Evolutionary conservation across 805 yeast species (phyloP), one percentile per base, ranked within the genome.

Genomic region (Ogataea saltuana): DNA sequence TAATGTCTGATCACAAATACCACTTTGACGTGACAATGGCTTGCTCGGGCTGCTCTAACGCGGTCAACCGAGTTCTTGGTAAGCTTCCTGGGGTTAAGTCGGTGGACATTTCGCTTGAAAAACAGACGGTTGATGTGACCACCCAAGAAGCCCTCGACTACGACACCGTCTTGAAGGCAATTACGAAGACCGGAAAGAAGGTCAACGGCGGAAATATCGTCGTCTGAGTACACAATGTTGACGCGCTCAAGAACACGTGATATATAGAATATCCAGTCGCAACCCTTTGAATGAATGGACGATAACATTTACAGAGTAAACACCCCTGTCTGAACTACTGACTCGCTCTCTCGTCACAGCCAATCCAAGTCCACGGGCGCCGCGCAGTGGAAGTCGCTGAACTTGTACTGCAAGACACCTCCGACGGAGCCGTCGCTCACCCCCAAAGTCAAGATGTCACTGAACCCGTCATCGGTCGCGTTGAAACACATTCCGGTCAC

Each of bases 101-200:
- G 32, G 72, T 83, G 17, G 84, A 85, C 45, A 81, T 90, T 44
- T 83, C 95, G 2, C 73, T 93, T 36, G 90, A 85, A 39, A 68
- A 79, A 21, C 97, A 91, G 70, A 70, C 83, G 2, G 99, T 91
- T 8, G 83, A 81, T 57, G 96, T 91, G 32, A 71, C 72, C 44
- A 77, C 93, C 8, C 67, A 65, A 12, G 68, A 69, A 25, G 54
- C 65, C 9, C 63, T 86, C 26, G 75, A 78, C 40, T 88, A 85
- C 60, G 95, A 90, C 39, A 77, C 83, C 3, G 90, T 93, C n/a
- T 72, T 83, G 42, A 81, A 75, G 41, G 81, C 88, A 44, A 91
- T 91, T 51, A 70, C 83, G 49, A 91, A 91, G 72, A 89, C 98
- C 1, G 98, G 98, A 27, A 91, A 91, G 71, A 80, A 80, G 56